phyloP scores from a whole-genome alignment of 1,139 yeast species.

The Kodamaea derodonti region DNA sequence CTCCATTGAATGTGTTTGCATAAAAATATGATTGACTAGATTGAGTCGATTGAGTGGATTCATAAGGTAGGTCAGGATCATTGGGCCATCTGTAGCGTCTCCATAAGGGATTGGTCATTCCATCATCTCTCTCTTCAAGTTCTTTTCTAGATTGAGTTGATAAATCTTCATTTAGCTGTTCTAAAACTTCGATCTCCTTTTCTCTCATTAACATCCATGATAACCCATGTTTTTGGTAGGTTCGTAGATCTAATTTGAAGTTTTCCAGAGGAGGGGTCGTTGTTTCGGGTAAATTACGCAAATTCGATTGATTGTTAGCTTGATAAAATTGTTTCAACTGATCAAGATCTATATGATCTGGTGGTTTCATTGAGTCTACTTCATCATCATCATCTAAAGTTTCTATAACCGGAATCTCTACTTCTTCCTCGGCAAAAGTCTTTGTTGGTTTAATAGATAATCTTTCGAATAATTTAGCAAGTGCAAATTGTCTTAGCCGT shows the following conservation, averaged over 20 bases:
- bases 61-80: slow-evolving; percentile 17
- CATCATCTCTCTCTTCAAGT: slow-evolving; percentile 36
- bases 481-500: slow-evolving; percentile 54
- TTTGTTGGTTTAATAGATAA: slow-evolving; percentile 21
- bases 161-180: slow-evolving; percentile 21
- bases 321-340: slow-evolving; percentile 75
- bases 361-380: slow-evolving; percentile 17
- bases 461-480: slow-evolving; percentile 53
- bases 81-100: slow-evolving; percentile 73
- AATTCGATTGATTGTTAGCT: slow-evolving; percentile 54
- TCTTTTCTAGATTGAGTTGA: slow-evolving; percentile 28
- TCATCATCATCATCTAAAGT: slow-evolving; percentile 8
- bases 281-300: slow-evolving; percentile 55
- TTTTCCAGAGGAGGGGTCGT: slow-evolving; percentile 53
- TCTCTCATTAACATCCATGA: slow-evolving; percentile 80
- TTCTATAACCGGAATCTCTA: slow-evolving; percentile 4
- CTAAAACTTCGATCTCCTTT: slow-evolving; percentile 44
- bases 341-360: slow-evolving; percentile 55
- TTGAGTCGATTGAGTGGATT: slow-evolving; percentile 3
- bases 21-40: slow-evolving; percentile 45
- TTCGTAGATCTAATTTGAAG: slow-evolving; percentile 55
- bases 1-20: slow-evolving; percentile 82
- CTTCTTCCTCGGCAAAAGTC: slow-evolving; percentile 7
- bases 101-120: slow-evolving; percentile 84
- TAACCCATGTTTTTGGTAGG: slow-evolving; percentile 76